Conservation (phyloP, 176 grass and related monocot species). For the Aegilops umbellulata region DNA sequence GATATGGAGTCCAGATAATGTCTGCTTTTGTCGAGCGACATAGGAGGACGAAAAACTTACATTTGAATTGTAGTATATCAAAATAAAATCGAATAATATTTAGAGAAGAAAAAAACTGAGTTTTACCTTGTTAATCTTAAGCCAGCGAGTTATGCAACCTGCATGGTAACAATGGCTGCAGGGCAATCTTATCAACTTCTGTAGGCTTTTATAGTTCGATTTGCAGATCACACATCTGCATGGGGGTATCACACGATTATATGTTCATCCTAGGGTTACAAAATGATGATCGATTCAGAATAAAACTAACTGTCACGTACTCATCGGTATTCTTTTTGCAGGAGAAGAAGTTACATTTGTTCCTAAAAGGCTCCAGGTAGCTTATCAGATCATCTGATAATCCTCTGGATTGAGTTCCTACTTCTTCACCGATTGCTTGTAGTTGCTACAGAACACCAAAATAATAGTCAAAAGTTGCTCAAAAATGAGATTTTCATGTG, state of each 20-base stretch:
- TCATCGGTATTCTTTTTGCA: constrained; percentile 50
- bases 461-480: neutral
- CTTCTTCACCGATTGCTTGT: constrained; percentile 67
- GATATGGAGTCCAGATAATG: constrained; percentile 2
- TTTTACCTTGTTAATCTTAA: constrained; percentile 77
- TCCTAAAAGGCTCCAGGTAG: constrained; percentile 53
- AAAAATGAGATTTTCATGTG: neutral
- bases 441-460: constrained; percentile 58
- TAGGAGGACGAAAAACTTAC: neutral
- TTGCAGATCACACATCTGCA: constrained; percentile 78
- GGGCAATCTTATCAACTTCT: constrained; percentile 68
- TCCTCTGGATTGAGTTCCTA: constrained; percentile 71
- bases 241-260: neutral
- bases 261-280: neutral
- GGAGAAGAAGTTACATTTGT: constrained; percentile 60
- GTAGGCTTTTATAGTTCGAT: constrained; percentile 47
- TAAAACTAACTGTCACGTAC: constrained; percentile 45
- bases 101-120: neutral
- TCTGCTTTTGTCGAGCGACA: constrained; percentile 4
- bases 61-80: neutral
- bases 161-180: constrained; percentile 73
- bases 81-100: neutral
- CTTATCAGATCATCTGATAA: constrained; percentile 81
- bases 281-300: neutral
- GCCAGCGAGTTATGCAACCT: constrained; percentile 69